These are phyloP conservation scores for Metschnikowia reukaufii DNA, from an alignment of 805 yeast genomes.

Conservation along the genomic window DNA sequence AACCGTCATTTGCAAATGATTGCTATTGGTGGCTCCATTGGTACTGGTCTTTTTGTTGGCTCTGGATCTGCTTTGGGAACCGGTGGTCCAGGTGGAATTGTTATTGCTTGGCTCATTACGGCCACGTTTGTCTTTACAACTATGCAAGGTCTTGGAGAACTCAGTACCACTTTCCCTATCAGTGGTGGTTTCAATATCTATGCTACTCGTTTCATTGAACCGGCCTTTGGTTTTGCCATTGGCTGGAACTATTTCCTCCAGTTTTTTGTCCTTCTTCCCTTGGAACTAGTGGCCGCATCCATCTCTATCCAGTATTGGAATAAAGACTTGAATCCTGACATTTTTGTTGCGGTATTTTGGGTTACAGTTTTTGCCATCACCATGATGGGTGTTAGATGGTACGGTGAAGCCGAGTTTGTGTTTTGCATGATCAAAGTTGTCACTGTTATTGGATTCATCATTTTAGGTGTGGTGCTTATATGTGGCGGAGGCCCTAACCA, in stretches of 20 bases:
- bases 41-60: slow-evolving; percentile 80
- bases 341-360: slow-evolving; percentile 58
- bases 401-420: slow-evolving; percentile 62
- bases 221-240: slow-evolving; percentile 68
- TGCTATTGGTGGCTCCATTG: slow-evolving; percentile 81
- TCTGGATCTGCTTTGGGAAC: slow-evolving; percentile 59
- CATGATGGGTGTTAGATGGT: slow-evolving; percentile 21
- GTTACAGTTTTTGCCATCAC: slow-evolving; percentile 39
- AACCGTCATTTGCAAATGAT: slow-evolving; percentile 76
- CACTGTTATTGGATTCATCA: slow-evolving; percentile 58
- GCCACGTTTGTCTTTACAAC: slow-evolving; percentile 35
- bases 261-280: slow-evolving; percentile 56
- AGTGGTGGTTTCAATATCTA: slow-evolving; percentile 52
- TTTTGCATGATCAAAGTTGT: slow-evolving; percentile 66
- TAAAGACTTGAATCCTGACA: slow-evolving; percentile 49
- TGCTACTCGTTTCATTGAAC: slow-evolving; percentile 65
- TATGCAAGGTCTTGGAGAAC: slow-evolving; percentile 47
- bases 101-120: slow-evolving; percentile 40
- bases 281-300: slow-evolving; percentile 65
- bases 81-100: slow-evolving; percentile 70
- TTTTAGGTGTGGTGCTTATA: slow-evolving; percentile 52
- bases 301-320: slow-evolving; percentile 58
- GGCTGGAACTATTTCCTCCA: slow-evolving; percentile 68
- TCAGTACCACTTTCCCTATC: slow-evolving; percentile 54
- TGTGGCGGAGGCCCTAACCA: slow-evolving; percentile 47